Evolutionary conservation across 768 basidiomycete genomes (phyloP).

Genomic region (Asterophora parasitica): DNA sequence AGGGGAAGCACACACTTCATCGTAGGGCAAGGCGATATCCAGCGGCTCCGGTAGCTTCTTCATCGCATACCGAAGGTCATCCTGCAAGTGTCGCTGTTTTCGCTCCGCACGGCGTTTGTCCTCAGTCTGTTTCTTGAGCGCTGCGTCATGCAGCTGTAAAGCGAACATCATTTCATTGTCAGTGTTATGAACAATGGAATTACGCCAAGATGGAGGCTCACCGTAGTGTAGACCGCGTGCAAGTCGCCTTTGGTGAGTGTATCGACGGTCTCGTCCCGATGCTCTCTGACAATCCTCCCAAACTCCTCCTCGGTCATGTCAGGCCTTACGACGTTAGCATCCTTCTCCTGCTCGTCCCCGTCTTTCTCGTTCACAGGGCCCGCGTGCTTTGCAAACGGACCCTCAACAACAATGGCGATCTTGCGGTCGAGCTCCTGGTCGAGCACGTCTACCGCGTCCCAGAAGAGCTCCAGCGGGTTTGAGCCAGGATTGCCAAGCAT

Average conservation of each 20-base stretch:
- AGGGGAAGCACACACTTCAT: slow-evolving; percentile 56
- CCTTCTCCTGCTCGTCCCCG: slow-evolving; percentile 18
- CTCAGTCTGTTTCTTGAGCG: slow-evolving; percentile 72
- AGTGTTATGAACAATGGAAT: too few relatives aligned
- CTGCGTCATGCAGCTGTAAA: slow-evolving; percentile 63
- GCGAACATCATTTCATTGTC: too few relatives aligned
- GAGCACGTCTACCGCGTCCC: slow-evolving; percentile 85
- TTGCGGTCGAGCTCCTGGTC: slow-evolving; percentile 84
- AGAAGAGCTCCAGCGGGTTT: slow-evolving; percentile 93
- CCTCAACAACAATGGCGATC: slow-evolving; percentile 62
- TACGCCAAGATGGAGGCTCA: slow-evolving; percentile 27
- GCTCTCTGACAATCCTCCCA: slow-evolving; percentile 46
- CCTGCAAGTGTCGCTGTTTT: slow-evolving; percentile 81
- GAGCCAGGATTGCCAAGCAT: slow-evolving; percentile 93
- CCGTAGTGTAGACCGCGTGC: slow-evolving; percentile 55
- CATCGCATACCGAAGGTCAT: slow-evolving; percentile 93
- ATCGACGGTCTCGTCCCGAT: slow-evolving; percentile 47
- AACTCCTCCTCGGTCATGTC: slow-evolving; percentile 69
- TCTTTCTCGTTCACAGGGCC: slow-evolving; percentile 21
- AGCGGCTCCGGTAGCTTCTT: slow-evolving; percentile 84
- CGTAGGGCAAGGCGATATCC: slow-evolving; percentile 71
- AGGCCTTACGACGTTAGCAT: slow-evolving; percentile 32
- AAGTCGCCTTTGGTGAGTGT: slow-evolving; percentile 50
- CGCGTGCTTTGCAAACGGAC: slow-evolving; percentile 45
- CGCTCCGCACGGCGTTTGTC: slow-evolving; percentile 86